Percentiles rank a stretch among this genome's conserved stretches.
phyloP scores from a whole-genome alignment of 257 asterid species.

The Gynochthodes officinalis region DNA sequence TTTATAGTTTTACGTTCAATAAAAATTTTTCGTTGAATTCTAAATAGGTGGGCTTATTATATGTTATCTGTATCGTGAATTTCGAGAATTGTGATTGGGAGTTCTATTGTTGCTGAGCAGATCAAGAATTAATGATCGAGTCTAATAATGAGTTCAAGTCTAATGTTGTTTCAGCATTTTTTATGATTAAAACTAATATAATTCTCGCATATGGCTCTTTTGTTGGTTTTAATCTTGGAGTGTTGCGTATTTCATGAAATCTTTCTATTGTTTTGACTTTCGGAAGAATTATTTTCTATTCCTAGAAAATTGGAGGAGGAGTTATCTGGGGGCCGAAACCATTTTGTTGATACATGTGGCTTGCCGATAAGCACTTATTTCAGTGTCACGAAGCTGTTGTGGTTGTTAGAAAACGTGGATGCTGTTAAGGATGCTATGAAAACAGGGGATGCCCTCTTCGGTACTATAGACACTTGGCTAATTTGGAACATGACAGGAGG shows the following conservation, averaged over 20 bases:
- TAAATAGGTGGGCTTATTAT: neutral
- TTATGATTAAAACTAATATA: neutral
- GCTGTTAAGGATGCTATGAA: constrained; percentile 57
- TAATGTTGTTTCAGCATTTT: neutral
- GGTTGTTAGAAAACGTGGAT: constrained; percentile 80
- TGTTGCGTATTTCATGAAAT: neutral
- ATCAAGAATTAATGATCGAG: neutral
- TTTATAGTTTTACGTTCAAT: neutral
- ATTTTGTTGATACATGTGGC: constrained; percentile 73
- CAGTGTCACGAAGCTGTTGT: constrained; percentile 77
- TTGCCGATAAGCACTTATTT: constrained; percentile 88
- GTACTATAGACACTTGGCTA: constrained; percentile 91
- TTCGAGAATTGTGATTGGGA: neutral
- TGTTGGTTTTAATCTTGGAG: neutral
- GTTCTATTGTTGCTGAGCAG: neutral
- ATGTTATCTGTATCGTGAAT: neutral
- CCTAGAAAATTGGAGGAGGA: constrained; percentile 76
- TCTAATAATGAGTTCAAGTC: neutral
- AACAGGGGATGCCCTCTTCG: constrained; percentile 78
- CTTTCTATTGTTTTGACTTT: constrained; percentile 6
- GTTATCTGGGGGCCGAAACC: constrained; percentile 79
- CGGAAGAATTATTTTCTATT: constrained; percentile 13
- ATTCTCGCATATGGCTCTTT: neutral
- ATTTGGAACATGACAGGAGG: constrained; percentile 98
- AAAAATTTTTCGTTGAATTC: neutral